Conservation (phyloP, 129 eudicot species). For the Lonicera japonica region DNA sequence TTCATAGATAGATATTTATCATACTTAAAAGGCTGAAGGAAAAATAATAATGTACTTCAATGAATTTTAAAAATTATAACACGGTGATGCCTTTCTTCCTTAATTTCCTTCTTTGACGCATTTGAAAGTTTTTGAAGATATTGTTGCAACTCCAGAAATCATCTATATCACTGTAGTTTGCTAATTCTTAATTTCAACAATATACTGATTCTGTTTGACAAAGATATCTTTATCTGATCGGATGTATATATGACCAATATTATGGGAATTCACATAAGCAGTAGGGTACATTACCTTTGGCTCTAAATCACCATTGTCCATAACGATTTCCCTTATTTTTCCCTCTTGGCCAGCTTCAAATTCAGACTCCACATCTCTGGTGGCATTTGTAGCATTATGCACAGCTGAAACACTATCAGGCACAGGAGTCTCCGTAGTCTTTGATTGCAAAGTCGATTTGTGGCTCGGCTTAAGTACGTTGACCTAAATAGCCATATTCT, state of each 20-base stretch:
- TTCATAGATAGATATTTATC: no score
- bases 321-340: slow-evolving; percentile 73
- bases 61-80: no score
- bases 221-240: background rate
- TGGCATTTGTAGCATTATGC: slow-evolving; percentile 73
- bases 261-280: background rate
- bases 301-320: slow-evolving; percentile 64
- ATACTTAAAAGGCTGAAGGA: no score
- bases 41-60: background rate
- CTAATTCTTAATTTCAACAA: no score
- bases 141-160: background rate
- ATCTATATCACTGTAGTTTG: no score
- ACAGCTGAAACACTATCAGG: slow-evolving; percentile 86
- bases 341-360: slow-evolving; percentile 78
- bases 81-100: no score
- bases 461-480: slow-evolving; percentile 92
- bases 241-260: background rate
- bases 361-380: slow-evolving; percentile 76
- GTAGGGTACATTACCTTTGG: slow-evolving; percentile 35
- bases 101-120: no score
- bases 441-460: slow-evolving; percentile 81
- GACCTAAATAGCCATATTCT: slow-evolving; percentile 43
- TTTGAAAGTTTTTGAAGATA: no score
- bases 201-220: no score
- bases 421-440: slow-evolving; percentile 58